These are phyloP conservation scores for Alternaria triticimaculans DNA, from an alignment of 2,329 filamentous ascomycete genomes.

Conservation along the genomic window DNA sequence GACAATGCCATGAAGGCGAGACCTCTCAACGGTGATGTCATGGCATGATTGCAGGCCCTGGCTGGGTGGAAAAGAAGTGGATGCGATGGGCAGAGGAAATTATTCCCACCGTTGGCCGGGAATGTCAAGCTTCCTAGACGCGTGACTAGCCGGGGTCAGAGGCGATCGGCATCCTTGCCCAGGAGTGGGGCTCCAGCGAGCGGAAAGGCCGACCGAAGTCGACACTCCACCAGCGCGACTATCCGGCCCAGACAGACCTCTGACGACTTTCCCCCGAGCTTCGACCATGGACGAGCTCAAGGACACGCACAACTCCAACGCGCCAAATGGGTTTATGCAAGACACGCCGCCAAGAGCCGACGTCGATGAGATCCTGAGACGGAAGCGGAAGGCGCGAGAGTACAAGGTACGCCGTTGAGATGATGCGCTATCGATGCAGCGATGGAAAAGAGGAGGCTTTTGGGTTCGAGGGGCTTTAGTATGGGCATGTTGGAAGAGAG, in stretches of 20 bases:
- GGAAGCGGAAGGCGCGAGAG: constrained; percentile 59
- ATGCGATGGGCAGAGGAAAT: not conserved
- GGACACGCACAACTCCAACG: constrained; percentile 33
- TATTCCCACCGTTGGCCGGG: not conserved
- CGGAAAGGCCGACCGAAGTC: constrained; percentile 17
- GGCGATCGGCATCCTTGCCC: constrained; percentile 7
- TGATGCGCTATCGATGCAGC: constrained; percentile 1
- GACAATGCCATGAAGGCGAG: not conserved
- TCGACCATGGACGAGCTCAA: constrained; percentile 40
- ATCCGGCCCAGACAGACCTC: constrained; percentile 25
- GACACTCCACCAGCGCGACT: constrained; percentile 21
- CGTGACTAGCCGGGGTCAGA: constrained; percentile 16
- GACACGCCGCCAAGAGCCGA: constrained; percentile 53
- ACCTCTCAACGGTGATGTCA: constrained; percentile 3
- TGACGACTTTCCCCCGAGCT: constrained; percentile 23
- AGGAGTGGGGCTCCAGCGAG: constrained; percentile 21
- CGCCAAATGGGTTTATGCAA: constrained; percentile 31
- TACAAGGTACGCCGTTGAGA: constrained; percentile 52
- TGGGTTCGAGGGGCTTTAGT: not conserved
- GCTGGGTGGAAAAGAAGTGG: constrained; percentile 1
- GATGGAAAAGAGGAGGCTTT: not conserved
- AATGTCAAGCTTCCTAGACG: constrained; percentile 15
- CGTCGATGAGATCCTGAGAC: constrained; percentile 58
- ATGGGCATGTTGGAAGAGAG: not conserved
- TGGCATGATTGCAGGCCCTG: not conserved